phyloP scores from a whole-genome alignment of 192 early-diverging fungal genomes.

The Backusella tuberculispora region DNA sequence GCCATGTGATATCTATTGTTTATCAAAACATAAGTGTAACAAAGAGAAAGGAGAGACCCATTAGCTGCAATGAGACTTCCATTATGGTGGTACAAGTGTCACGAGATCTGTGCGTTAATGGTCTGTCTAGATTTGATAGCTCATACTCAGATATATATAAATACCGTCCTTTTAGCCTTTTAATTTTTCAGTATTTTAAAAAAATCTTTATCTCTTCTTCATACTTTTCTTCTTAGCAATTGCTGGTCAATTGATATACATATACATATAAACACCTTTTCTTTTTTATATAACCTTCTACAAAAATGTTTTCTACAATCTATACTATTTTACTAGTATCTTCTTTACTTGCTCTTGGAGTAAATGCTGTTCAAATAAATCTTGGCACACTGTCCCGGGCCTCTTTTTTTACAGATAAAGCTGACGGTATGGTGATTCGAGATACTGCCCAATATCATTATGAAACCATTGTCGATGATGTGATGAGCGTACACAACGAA shows the following conservation, averaged over 20 bases:
- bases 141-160: not conserved
- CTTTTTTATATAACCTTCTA: not conserved
- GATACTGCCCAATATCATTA: conserved; percentile 17
- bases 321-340: not conserved
- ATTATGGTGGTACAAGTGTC: not conserved
- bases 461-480: conserved; percentile 13
- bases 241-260: conserved; percentile 19
- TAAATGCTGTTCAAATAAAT: conserved; percentile 13
- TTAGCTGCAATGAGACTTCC: not conserved
- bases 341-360: not conserved
- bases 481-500: conserved; percentile 16
- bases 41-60: not conserved
- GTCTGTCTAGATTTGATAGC: not conserved
- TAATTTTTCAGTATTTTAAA: not conserved
- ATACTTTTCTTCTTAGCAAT: not conserved
- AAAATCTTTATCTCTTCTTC: not conserved
- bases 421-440: not conserved
- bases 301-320: not conserved
- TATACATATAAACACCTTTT: not conserved
- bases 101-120: conserved; percentile 20
- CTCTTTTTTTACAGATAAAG: not conserved
- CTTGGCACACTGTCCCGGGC: not conserved
- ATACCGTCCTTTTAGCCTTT: not conserved
- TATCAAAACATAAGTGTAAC: not conserved
- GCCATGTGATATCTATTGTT: not conserved